Evolutionary conservation across 2,329 filamentous ascomycete species (phyloP), one percentile per base, ranked within the genome.

Genomic region (Clarireedia hainanense): DNA sequence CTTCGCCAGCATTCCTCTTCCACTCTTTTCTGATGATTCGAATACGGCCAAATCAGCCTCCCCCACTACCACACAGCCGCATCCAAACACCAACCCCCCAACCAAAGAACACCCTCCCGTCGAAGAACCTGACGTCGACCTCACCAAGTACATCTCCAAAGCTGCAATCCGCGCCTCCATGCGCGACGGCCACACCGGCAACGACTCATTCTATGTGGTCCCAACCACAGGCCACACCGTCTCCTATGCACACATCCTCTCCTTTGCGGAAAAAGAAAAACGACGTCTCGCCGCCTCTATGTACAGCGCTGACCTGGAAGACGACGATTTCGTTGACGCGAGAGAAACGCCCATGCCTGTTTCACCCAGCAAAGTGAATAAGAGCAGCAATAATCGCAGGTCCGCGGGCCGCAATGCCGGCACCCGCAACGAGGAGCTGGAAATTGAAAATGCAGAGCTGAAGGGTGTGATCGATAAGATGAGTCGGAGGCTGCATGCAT

Each of bases 261-360:
- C 76, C 43, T 85, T 82, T 63, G 83, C 81, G 37, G 80, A 84
- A 61, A 86, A 86, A 65, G 83, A 86, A 67, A 83, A 80, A 68
- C 76, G 82, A 7, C 80, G 83, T 9, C 69, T 80, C 50, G 80
- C 75, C 24, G 77, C 78, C 6, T 80, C 78, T 2, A 64, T 74
- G 6, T 75, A 79, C 56, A 64, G 66, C 39, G 62, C 65, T 40
- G 66, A 65, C 26, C 60, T 62, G 5, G 80, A 86, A 30, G 86
- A 91, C 30, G 90, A 95, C 56, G 89, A 92, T 67, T 96, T 96
- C 70, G 89, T 95, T 20, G 91, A 96, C 69, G 92, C 91, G 80
- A 53, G 90, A 92, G 72, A 85, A 81, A 49, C 78, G 69, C 54
- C 67, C 61, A 39, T 73, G 69, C 74, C 62, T 55, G 71, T 64